Conservation (phyloP, 2,329 filamentous ascomycete species). For the Cordyceps militaris region DNA sequence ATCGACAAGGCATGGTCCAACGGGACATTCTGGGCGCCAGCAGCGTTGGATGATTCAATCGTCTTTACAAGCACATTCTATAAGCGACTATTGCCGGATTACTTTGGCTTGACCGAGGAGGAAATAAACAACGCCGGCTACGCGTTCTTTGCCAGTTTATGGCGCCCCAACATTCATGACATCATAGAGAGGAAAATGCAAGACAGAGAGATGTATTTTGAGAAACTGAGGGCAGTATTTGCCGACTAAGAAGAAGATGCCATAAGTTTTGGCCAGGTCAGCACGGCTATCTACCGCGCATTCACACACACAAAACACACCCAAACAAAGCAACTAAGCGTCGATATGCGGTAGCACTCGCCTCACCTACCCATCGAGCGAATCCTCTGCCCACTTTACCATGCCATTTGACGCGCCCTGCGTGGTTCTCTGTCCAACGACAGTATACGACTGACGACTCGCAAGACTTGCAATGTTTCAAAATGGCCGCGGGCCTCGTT, state of each 20-base stretch:
- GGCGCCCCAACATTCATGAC: neutral
- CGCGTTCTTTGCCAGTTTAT: neutral
- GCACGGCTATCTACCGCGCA: no score
- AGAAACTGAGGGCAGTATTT: neutral
- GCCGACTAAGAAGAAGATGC: neutral
- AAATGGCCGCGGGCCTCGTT: no score
- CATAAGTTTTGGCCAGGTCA: no score
- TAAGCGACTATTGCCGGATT: neutral
- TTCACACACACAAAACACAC: no score
- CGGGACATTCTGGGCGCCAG: neutral
- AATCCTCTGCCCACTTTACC: no score
- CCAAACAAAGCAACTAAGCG: no score
- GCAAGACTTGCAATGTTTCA: no score
- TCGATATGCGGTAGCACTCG: no score
- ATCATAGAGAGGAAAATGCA: conserved; percentile 2
- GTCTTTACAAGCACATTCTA: neutral
- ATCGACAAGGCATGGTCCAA: neutral
- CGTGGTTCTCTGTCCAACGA: no score
- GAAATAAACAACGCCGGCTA: neutral
- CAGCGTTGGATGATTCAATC: neutral
- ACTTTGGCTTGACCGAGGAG: neutral
- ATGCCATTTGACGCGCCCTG: no score
- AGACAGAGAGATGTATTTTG: neutral
- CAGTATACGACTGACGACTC: no score
- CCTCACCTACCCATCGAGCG: no score